These are phyloP conservation scores for Acaromyces ingoldii DNA, from an alignment of 1,284 basidiomycete genomes.

Conservation along the genomic window DNA sequence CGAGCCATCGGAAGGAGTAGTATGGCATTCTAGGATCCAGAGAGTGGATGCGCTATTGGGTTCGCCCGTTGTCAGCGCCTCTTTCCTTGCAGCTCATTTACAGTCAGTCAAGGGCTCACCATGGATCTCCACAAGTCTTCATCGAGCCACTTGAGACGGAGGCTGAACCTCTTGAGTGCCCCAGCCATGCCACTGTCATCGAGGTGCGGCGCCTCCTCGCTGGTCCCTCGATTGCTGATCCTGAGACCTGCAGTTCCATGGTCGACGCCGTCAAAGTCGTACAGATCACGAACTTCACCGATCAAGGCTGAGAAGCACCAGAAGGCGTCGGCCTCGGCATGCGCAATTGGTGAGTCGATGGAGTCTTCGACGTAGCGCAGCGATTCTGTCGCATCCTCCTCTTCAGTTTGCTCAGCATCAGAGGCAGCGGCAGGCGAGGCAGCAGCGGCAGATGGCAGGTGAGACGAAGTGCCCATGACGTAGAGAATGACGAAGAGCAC, in stretches of 20 bases:
- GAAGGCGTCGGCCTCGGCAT: conserved; percentile 46
- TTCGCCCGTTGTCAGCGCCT: not conserved
- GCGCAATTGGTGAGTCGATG: not conserved
- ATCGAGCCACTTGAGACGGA: conserved; percentile 34
- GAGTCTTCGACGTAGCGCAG: not conserved
- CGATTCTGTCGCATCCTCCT: not conserved
- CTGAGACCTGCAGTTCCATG: conserved; percentile 14
- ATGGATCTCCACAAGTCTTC: conserved; percentile 31
- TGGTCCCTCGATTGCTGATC: conserved; percentile 7
- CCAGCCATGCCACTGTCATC: conserved; percentile 31
- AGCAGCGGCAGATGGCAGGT: not conserved
- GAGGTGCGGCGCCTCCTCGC: not conserved
- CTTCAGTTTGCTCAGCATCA: not conserved
- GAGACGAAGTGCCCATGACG: conserved; percentile 25
- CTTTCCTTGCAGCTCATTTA: not conserved
- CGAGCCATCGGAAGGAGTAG: conserved; percentile 48
- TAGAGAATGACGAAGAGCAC: conserved; percentile 42
- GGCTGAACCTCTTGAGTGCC: conserved; percentile 32
- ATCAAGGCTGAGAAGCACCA: conserved; percentile 48
- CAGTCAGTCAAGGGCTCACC: conserved; percentile 2
- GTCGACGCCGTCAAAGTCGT: conserved; percentile 41
- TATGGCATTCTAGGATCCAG: conserved; percentile 45
- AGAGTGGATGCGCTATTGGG: conserved; percentile 4
- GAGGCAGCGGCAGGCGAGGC: not conserved
- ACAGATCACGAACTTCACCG: conserved; percentile 45